Evolutionary conservation across 1,284 basidiomycete genomes (phyloP).

Genomic region (Papiliotrema flavescens): DNA sequence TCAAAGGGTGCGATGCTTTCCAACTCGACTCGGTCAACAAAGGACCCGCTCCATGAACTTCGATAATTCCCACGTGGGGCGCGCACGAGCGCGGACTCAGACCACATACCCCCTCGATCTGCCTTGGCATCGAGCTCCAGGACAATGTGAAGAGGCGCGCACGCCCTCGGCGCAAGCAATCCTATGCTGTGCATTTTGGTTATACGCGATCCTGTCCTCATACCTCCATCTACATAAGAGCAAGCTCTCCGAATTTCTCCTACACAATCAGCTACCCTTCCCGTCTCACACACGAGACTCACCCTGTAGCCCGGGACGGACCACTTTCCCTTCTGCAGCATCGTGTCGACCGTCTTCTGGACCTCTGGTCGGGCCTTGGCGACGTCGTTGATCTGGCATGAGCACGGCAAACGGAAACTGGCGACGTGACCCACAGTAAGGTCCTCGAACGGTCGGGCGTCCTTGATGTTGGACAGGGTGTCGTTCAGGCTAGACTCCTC

Average conservation of each 20-base stretch:
- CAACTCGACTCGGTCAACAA: too few relatives aligned
- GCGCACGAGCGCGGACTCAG: too few relatives aligned
- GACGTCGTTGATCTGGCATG: conserved; percentile 74
- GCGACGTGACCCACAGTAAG: conserved; percentile 66
- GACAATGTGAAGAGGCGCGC: too few relatives aligned
- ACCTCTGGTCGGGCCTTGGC: conserved; percentile 90
- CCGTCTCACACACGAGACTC: conserved; percentile 31
- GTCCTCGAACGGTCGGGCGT: conserved; percentile 96
- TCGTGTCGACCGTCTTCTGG: conserved; percentile 86
- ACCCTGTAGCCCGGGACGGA: conserved; percentile 75
- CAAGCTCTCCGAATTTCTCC: conserved; percentile 90
- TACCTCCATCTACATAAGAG: conserved; percentile 64
- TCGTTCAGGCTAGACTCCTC: conserved; percentile 90
- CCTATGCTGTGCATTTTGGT: too few relatives aligned
- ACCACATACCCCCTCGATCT: too few relatives aligned
- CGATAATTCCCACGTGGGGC: too few relatives aligned
- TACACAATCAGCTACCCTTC: conserved; percentile 50
- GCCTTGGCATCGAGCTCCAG: too few relatives aligned
- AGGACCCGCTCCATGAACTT: too few relatives aligned
- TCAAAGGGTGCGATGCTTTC: too few relatives aligned
- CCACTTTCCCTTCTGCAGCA: conserved; percentile 99
- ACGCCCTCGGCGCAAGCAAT: too few relatives aligned
- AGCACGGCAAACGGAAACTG: neutral
- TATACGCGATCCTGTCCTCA: too few relatives aligned
- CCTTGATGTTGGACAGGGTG: conserved; percentile 95